phyloP scores from a whole-genome alignment of 2,329 filamentous ascomycete species.

The Thermoascus crustaceus region DNA sequence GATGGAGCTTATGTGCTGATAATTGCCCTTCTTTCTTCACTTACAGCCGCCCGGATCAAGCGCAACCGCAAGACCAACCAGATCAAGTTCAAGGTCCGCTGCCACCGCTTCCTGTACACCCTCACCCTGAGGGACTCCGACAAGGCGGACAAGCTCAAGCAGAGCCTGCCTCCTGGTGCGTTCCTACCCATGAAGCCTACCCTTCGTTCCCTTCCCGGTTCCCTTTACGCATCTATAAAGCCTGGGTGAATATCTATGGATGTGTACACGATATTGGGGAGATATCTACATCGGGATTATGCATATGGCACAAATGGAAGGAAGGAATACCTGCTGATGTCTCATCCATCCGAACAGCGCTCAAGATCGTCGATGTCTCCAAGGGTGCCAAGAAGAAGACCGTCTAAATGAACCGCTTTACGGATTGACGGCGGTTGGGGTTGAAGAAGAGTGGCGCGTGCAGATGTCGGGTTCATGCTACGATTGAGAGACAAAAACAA shows the following conservation, averaged over 20 bases:
- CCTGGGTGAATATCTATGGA: too few species aligned
- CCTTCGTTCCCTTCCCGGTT: neutral
- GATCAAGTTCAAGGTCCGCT: conserved; percentile 99
- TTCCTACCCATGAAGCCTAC: conserved; percentile 15
- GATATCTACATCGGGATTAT: too few species aligned
- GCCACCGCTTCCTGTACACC: conserved; percentile 93
- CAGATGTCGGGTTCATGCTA: conserved; percentile 19
- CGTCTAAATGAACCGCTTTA: conserved; percentile 28
- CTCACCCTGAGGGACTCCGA: conserved; percentile 96
- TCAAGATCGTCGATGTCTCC: conserved; percentile 39
- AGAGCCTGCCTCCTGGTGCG: conserved; percentile 95
- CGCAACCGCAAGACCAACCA: conserved; percentile 83
- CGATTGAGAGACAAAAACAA: conserved; percentile 21
- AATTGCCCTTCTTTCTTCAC: conserved; percentile 8
- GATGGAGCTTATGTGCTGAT: conserved; percentile 12
- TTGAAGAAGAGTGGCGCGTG: conserved; percentile 19
- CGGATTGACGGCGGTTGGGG: conserved; percentile 13
- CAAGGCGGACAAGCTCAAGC: conserved; percentile 99
- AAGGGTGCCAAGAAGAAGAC: conserved; percentile 40
- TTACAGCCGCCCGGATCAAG: conserved; percentile 80
- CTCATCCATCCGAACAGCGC: conserved; percentile 32
- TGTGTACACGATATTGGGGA: too few species aligned
- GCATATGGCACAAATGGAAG: too few species aligned
- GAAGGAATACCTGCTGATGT: too few species aligned
- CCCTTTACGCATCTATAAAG: too few species aligned